Percentiles rank a stretch among this genome's conserved stretches.
phyloP scores from a whole-genome alignment of 140 eudicot species.

The Bidens hawaiensis region DNA sequence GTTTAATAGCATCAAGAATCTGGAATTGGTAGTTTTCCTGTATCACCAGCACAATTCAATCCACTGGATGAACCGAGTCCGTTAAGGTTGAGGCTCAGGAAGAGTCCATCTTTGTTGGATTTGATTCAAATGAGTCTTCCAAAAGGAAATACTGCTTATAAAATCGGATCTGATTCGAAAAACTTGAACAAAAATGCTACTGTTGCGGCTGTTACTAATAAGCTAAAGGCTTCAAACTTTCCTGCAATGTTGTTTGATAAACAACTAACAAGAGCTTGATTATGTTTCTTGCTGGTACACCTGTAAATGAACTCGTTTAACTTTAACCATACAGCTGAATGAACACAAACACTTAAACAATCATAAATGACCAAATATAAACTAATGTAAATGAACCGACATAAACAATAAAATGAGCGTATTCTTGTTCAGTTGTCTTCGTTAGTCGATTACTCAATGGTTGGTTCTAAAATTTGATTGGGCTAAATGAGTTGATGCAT shows the following conservation, averaged over 20 bases:
- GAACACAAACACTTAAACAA: too few relatives aligned
- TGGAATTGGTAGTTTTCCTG: not conserved
- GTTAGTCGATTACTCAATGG: too few relatives aligned
- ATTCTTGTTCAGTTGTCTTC: too few relatives aligned
- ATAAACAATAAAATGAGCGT: too few relatives aligned
- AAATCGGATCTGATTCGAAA: not conserved
- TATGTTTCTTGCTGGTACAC: not conserved
- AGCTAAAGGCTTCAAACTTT: constrained; percentile 1
- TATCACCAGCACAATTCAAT: not conserved
- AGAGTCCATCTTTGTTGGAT: not conserved
- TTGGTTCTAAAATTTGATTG: too few relatives aligned
- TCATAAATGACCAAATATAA: too few relatives aligned
- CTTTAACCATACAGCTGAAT: too few relatives aligned
- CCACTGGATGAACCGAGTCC: not conserved
- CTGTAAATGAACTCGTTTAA: too few relatives aligned
- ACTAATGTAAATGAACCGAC: too few relatives aligned
- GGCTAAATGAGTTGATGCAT: too few relatives aligned
- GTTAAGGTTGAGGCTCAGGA: not conserved
- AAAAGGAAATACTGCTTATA: not conserved
- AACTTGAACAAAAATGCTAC: not conserved
- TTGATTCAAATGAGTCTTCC: not conserved
- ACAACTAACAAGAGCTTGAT: not conserved
- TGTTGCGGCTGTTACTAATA: not conserved
- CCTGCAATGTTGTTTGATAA: not conserved
- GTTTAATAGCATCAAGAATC: not conserved